A percentile compares a stretch with the other conserved stretches of the same genome.
Conservation (phyloP, 768 basidiomycete species). For the Tricholomella constricta region DNA sequence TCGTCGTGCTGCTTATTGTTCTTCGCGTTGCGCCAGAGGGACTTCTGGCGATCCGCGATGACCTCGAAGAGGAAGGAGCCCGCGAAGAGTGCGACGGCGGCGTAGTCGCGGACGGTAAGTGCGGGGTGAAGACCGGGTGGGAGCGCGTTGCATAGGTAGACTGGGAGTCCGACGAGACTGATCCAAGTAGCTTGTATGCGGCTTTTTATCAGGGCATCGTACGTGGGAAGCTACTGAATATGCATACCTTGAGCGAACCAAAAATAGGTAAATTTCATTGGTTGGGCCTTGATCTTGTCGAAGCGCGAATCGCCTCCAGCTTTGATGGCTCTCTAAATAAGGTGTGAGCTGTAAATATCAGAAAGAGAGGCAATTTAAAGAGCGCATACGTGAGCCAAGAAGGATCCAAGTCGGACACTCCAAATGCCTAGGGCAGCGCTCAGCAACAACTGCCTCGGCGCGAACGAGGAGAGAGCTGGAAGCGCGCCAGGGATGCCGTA, state of each 20-base stretch:
- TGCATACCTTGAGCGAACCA: conserved; percentile 68
- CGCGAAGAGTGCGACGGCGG: conserved; percentile 53
- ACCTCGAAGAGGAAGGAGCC: conserved; percentile 63
- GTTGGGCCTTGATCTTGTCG: conserved; percentile 49
- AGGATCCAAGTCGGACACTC: conserved; percentile 62
- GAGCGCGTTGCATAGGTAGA: conserved; percentile 62
- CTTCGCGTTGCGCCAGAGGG: conserved; percentile 58
- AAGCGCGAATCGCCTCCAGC: conserved; percentile 68
- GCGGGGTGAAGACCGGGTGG: conserved; percentile 51
- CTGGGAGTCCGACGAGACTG: conserved; percentile 65
- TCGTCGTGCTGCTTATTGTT: conserved; percentile 68
- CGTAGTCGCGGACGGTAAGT: conserved; percentile 56
- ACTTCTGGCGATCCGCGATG: conserved; percentile 66
- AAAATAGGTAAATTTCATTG: conserved; percentile 48
- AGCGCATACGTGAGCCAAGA: conserved; percentile 40
- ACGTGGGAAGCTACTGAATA: not conserved
- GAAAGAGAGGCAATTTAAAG: not conserved
- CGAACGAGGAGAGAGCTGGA: conserved; percentile 48
- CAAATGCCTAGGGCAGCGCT: conserved; percentile 60
- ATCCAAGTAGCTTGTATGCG: conserved; percentile 61
- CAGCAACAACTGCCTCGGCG: conserved; percentile 62
- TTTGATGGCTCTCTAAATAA: conserved; percentile 42
- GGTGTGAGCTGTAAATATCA: too few relatives aligned
- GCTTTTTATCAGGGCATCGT: not conserved
- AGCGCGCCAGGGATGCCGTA: conserved; percentile 38